Evolutionary conservation across 306 rosid genomes (phyloP).

Genomic region (Dalbergia cochinchinensis): DNA sequence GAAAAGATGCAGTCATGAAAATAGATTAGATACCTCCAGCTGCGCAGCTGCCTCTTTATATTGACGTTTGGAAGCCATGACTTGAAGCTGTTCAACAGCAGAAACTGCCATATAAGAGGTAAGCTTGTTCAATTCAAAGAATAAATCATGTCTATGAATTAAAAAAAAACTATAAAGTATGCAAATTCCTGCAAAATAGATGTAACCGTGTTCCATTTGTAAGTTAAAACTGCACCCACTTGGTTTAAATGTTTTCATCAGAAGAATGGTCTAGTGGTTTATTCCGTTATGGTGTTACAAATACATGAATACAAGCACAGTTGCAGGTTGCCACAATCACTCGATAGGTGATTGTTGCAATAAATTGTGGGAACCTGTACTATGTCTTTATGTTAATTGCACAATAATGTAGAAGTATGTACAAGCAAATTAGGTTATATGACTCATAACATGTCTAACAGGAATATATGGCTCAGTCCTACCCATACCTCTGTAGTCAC

Average conservation of each 20-base stretch:
- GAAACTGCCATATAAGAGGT: constrained; percentile 77
- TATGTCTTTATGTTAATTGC: not conserved
- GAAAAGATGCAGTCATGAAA: not conserved
- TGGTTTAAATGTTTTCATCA: constrained; percentile 34
- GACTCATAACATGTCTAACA: not conserved
- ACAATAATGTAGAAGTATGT: not conserved
- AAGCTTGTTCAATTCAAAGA: constrained; percentile 45
- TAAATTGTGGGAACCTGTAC: not conserved
- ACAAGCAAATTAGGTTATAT: constrained; percentile 6
- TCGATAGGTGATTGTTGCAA: not conserved
- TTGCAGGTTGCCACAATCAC: constrained; percentile 8
- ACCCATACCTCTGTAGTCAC: not conserved
- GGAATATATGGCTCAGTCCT: not conserved
- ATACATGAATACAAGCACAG: constrained; percentile 15
- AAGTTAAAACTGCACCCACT: constrained; percentile 17
- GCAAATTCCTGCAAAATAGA: constrained; percentile 32
- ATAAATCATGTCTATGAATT: constrained; percentile 8
- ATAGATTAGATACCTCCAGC: constrained; percentile 74
- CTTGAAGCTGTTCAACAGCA: constrained; percentile 99
- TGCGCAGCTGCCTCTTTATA: constrained; percentile 99
- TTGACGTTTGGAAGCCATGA: constrained; percentile 97
- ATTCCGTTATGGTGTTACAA: constrained; percentile 7
- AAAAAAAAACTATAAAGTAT: not conserved
- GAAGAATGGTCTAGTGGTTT: not conserved
- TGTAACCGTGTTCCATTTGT: constrained; percentile 13